A percentile compares a stretch with the other conserved stretches of the same genome.
Evolutionary conservation across 2,329 filamentous ascomycete species (phyloP).

Genomic region (Phialocephala subalpina): DNA sequence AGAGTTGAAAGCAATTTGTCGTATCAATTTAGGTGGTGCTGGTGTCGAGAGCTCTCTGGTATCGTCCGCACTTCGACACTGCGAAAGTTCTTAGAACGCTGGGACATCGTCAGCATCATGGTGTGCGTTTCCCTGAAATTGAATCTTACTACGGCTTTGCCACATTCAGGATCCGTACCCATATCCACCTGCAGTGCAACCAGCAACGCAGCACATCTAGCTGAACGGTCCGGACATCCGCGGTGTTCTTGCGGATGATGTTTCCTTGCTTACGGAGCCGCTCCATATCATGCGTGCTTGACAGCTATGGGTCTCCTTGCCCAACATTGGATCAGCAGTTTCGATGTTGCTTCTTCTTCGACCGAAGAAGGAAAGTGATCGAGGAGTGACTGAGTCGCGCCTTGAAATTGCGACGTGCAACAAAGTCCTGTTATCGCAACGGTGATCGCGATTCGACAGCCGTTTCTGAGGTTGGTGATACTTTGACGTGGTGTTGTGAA

Average conservation of each 20-base stretch:
- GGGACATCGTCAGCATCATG: no score
- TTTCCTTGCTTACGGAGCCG: neutral
- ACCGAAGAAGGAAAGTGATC: neutral
- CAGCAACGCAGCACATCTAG: neutral
- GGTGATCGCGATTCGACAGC: slow-evolving; percentile 8
- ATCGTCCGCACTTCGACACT: no score
- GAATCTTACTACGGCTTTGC: no score
- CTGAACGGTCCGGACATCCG: neutral
- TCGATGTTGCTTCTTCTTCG: neutral
- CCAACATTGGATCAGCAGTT: neutral
- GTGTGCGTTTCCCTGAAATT: no score
- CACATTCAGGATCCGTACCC: no score
- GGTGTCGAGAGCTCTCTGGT: no score
- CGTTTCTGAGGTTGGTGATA: slow-evolving; percentile 8
- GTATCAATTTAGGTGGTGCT: no score
- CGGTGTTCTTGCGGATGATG: neutral
- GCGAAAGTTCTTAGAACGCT: no score
- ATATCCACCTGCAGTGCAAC: no score
- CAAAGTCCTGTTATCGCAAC: neutral
- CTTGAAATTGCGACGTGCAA: slow-evolving; percentile 17
- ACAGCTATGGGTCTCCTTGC: slow-evolving; percentile 7
- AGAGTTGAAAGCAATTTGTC: no score
- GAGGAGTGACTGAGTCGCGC: neutral
- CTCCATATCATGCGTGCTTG: neutral
- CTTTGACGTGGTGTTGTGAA: slow-evolving; percentile 9